Base-by-base conservation (phyloP, 2,329 filamentous ascomycete species). In the Trichoderma sp. region DNA sequence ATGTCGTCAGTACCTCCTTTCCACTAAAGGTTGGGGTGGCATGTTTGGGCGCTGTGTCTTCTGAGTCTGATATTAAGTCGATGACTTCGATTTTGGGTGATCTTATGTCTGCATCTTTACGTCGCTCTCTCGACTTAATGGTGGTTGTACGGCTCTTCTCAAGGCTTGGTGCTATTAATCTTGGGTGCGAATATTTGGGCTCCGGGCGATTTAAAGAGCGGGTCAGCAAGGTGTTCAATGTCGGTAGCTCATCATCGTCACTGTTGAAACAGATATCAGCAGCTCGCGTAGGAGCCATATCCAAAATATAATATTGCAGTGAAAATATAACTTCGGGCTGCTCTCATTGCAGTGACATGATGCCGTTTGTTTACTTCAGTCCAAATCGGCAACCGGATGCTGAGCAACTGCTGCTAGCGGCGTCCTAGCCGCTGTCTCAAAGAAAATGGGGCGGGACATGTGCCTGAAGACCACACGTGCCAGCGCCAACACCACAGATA, bases 301-400 rank as follows among this genome's bases (percentile, higher is more conserved):
- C 26, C 8, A 34, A 8, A 24, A 32, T 65, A 39, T 14, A 21
- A 46, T 65, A 32, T 14, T 10, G 16, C 24, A 24, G 43, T 32
- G 21, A 13, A 24, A 8, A 14, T n/a, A 34, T 8, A 14, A 21
- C 32, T 18, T 24, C n/a, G 13, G 13, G 30, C 14, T 56, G 51
- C 51, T 26, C n/a, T 14, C 24, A 21, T 13, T 56, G 39, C 26
- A 16, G n/a, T 34, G 52, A 56, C 39, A 21, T 21, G 21, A 51
- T 11, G n/a, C 16, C 51, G 28, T 56, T 65, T 65, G 61, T 65
- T 65, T 65, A 65, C 61, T 34, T 65, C 6, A 46, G 34, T 26
- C 43, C 6, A 46, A 58, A 5, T 34, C 54, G n/a, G n/a, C 21
- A 14, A 21, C 21, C 39, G 26, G 61, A 46, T 55, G 52, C 61